Percentiles rank a stretch among this genome's conserved stretches.
These are phyloP conservation scores for Bruguiera sexangula DNA, from an alignment of 345 rosid genomes.

Conservation along the genomic window DNA sequence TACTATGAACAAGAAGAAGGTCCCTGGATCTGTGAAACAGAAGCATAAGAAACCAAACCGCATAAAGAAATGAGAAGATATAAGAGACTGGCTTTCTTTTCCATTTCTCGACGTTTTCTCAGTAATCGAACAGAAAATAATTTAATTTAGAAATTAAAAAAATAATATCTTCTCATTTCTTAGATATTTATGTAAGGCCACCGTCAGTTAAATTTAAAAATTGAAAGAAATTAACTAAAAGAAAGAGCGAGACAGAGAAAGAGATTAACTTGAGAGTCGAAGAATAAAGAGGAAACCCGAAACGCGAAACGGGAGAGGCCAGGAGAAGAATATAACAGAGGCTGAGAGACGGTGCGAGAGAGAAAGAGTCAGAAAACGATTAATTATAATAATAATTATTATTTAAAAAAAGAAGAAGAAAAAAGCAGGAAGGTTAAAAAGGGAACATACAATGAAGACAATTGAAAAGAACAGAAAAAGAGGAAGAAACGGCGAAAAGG, in stretches of 20 bases:
- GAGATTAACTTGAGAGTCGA: not conserved
- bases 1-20: not conserved
- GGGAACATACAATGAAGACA: not conserved
- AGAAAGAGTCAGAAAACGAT: constrained; percentile 11
- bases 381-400: not conserved
- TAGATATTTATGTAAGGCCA: too few relatives aligned
- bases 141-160: too few relatives aligned
- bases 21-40: not conserved
- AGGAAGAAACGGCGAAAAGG: constrained; percentile 17
- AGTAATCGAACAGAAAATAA: not conserved
- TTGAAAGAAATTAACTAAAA: not conserved
- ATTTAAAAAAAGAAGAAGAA: too few relatives aligned
- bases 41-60: not conserved
- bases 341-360: not conserved
- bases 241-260: not conserved
- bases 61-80: not conserved
- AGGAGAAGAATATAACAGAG: not conserved
- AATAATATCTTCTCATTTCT: too few relatives aligned
- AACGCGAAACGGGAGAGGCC: not conserved
- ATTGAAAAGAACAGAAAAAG: constrained; percentile 3
- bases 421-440: not conserved
- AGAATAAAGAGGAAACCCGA: not conserved
- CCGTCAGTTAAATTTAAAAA: too few relatives aligned
- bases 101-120: not conserved
- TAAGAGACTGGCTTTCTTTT: not conserved